phyloP scores from a whole-genome alignment of 768 basidiomycete species.

The Hydnomerulius pinastri region DNA sequence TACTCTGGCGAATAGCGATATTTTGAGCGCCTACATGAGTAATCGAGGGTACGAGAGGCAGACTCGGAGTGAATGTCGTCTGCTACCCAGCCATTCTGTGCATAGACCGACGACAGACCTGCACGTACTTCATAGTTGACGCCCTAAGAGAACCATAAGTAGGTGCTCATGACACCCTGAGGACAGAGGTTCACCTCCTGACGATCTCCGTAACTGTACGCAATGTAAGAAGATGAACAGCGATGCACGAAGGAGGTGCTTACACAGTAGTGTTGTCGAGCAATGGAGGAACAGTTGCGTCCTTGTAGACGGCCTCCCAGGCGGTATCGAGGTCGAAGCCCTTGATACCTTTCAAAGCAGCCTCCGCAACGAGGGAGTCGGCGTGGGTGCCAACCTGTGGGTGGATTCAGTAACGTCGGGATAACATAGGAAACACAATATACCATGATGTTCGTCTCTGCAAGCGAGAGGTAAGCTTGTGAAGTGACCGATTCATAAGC shows the following conservation, averaged over 20 bases:
- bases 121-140: constrained; percentile 84
- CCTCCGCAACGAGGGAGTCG: constrained; percentile 75
- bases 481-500: background rate
- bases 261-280: constrained; percentile 55
- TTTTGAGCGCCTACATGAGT: constrained; percentile 58
- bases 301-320: constrained; percentile 76
- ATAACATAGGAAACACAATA: background rate
- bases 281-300: constrained; percentile 63
- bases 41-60: constrained; percentile 76
- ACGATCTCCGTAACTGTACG: constrained; percentile 62
- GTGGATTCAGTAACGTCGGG: background rate
- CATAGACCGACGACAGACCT: constrained; percentile 71
- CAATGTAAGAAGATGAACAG: background rate
- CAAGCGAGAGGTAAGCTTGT: background rate
- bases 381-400: constrained; percentile 73
- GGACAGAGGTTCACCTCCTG: constrained; percentile 58
- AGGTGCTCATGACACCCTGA: background rate
- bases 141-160: constrained; percentile 43
- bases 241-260: constrained; percentile 14
- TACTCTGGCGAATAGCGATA: background rate
- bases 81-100: constrained; percentile 71
- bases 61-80: constrained; percentile 79
- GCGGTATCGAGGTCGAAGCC: constrained; percentile 66
- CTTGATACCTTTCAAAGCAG: constrained; percentile 62
- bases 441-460: constrained; percentile 85